Conservation (phyloP, 2,329 filamentous ascomycete species). For the Diaporthe caulivora region DNA sequence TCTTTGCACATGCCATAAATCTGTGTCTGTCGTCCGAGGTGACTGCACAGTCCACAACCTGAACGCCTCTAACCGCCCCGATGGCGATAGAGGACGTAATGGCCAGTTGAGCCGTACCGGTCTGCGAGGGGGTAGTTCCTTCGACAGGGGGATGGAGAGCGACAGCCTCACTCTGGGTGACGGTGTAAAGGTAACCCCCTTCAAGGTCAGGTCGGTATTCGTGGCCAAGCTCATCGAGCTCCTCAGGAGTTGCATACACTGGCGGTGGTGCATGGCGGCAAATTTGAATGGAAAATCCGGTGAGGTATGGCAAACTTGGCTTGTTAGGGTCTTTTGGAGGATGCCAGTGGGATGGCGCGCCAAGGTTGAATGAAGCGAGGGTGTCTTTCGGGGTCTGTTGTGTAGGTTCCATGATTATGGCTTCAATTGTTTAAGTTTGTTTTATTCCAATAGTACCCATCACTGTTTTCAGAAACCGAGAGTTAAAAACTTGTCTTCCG, state of each 20-base stretch:
- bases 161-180: conserved; percentile 2
- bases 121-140: not conserved
- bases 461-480: too few relatives aligned
- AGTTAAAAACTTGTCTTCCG: too few relatives aligned
- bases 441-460: too few relatives aligned
- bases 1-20: not conserved
- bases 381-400: too few relatives aligned
- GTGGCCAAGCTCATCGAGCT: not conserved
- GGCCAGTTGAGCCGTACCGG: not conserved
- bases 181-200: not conserved
- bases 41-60: not conserved
- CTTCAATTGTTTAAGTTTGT: too few relatives aligned
- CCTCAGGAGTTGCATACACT: not conserved
- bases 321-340: not conserved
- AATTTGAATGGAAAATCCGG: not conserved
- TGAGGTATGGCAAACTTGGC: not conserved
- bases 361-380: too few relatives aligned
- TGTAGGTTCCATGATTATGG: too few relatives aligned
- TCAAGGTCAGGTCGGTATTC: not conserved
- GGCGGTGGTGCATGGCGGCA: not conserved
- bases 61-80: not conserved
- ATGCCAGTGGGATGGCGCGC: not conserved
- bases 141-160: not conserved
- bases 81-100: not conserved
- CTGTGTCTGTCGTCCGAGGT: not conserved